Percentiles rank a stretch among this genome's conserved stretches.
Conservation (phyloP, 257 asterid species). For the Mitragyna speciosa region DNA sequence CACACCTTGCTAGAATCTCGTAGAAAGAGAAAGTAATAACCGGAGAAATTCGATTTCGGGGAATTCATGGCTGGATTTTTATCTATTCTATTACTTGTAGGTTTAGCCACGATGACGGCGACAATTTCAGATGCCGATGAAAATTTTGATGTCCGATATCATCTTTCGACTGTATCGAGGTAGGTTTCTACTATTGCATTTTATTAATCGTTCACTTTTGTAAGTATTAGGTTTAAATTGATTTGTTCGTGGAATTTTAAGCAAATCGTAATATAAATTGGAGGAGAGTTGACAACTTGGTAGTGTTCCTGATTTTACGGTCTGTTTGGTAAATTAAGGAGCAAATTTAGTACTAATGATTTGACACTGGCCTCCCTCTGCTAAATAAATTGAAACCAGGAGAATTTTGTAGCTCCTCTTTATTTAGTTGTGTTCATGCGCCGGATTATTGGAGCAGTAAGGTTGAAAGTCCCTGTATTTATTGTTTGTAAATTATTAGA, state of each 20-base stretch:
- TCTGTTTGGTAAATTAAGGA: not conserved
- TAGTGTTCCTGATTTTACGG: not conserved
- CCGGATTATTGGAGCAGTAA: not conserved
- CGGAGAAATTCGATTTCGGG: not conserved
- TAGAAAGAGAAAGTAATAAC: not conserved
- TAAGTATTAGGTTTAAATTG: not conserved
- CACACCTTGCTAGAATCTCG: not conserved
- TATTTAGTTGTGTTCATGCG: not conserved
- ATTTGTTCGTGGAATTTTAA: not conserved
- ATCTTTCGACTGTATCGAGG: conserved; percentile 82
- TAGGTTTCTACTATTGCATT: conserved; percentile 42
- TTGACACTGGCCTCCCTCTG: not conserved
- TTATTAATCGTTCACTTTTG: not conserved
- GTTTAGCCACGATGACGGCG: not conserved
- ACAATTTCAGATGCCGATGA: conserved; percentile 35
- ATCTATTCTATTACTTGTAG: conserved; percentile 4
- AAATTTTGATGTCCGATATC: conserved; percentile 73
- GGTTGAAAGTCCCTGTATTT: not conserved
- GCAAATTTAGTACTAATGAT: not conserved
- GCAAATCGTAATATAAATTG: not conserved
- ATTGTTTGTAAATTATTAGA: not conserved
- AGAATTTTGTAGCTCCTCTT: not conserved
- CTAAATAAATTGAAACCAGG: not conserved
- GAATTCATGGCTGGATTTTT: conserved; percentile 32
- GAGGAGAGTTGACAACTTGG: not conserved